Evolutionary conservation across 148 eudicot genomes (phyloP).

Genomic region (Spergularia bocconei): DNA sequence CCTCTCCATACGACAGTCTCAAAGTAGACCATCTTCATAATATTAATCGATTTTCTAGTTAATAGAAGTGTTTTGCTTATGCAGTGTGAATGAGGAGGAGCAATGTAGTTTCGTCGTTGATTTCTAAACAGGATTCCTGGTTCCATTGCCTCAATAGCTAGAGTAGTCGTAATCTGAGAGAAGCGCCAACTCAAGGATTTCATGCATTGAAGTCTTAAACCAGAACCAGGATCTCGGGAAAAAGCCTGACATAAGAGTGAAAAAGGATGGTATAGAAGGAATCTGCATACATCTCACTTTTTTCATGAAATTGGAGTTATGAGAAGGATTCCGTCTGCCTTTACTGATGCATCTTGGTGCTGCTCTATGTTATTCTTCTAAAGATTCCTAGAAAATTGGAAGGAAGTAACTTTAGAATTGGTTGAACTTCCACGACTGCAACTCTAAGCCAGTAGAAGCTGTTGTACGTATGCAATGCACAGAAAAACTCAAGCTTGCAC

Average conservation of each 20-base stretch:
- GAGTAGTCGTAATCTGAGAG: slow-evolving; percentile 16
- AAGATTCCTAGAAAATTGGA: slow-evolving; percentile 24
- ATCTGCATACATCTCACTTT: slow-evolving; percentile 12
- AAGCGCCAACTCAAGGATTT: neutral
- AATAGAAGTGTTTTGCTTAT: slow-evolving; percentile 8
- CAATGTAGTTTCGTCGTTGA: neutral
- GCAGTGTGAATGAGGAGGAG: neutral
- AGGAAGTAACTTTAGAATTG: slow-evolving; percentile 23
- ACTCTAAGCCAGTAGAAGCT: neutral
- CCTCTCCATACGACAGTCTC: slow-evolving; percentile 50
- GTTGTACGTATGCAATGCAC: neutral
- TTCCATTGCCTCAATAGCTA: slow-evolving; percentile 2
- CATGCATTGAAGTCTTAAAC: neutral
- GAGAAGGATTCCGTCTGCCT: slow-evolving; percentile 29
- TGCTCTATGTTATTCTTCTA: slow-evolving; percentile 11
- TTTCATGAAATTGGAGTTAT: slow-evolving; percentile 10
- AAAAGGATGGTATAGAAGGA: slow-evolving; percentile 5
- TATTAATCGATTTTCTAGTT: neutral
- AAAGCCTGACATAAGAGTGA: neutral
- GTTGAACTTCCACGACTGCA: slow-evolving; percentile 17
- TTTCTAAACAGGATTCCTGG: slow-evolving; percentile 9
- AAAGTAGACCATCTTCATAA: slow-evolving; percentile 25
- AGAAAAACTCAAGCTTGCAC: no score
- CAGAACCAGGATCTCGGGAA: neutral
- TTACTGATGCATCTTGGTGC: slow-evolving; percentile 18